Evolutionary conservation across 805 yeast genomes (phyloP).

Genomic region (Middelhovenomyces tepae): DNA sequence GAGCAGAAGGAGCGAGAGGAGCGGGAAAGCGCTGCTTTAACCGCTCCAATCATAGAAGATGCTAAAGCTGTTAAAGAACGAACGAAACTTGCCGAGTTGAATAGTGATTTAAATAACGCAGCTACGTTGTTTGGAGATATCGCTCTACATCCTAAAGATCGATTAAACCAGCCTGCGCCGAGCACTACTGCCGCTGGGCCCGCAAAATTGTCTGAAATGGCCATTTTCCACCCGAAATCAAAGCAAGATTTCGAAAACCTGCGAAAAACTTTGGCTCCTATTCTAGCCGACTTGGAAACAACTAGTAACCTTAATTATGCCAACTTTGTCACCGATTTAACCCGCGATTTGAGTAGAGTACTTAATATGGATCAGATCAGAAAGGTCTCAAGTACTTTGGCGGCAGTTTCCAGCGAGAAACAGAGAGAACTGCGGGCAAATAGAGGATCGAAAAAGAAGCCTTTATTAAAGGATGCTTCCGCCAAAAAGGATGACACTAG

Average conservation of each 20-base stretch:
- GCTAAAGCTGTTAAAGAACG: conserved; percentile 65
- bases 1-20: conserved; percentile 40
- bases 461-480: conserved; percentile 63
- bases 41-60: conserved; percentile 44
- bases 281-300: conserved; percentile 51
- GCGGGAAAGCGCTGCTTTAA: conserved; percentile 36
- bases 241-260: conserved; percentile 74
- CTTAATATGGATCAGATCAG: conserved; percentile 72
- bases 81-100: conserved; percentile 70
- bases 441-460: conserved; percentile 94
- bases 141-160: conserved; percentile 31
- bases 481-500: conserved; percentile 51
- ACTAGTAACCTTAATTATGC: conserved; percentile 63
- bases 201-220: conserved; percentile 30
- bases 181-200: conserved; percentile 40
- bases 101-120: conserved; percentile 84
- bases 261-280: conserved; percentile 60
- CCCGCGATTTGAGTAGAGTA: conserved; percentile 78
- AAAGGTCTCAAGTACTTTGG: conserved; percentile 78
- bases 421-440: conserved; percentile 85
- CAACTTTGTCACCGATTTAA: conserved; percentile 69
- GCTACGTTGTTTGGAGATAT: conserved; percentile 79
- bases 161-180: no score
- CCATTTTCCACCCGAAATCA: conserved; percentile 75
- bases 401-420: conserved; percentile 73